Base-by-base conservation (phyloP, 352 stramenopile genomes). In the Hyaloperonospora brassicae region DNA sequence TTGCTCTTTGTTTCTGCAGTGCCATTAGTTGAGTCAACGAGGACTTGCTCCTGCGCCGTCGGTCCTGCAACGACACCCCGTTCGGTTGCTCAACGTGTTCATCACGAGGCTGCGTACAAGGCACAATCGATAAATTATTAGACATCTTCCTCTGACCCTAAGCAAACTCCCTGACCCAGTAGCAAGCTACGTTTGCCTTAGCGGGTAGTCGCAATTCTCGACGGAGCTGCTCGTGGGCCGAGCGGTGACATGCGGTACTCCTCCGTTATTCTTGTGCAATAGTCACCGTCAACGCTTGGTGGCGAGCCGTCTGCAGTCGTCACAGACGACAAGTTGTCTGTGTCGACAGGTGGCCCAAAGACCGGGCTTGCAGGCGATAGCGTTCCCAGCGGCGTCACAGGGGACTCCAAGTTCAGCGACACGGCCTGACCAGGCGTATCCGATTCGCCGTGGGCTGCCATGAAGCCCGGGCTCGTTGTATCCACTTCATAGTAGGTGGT, bases 401-500 rank as follows among this genome's bases (percentile, higher is more conserved):
- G 76, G 5, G 78, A 89, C 44, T 79, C 60, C 43, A 86, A 53
- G 43, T 72, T 84, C 40, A 70, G 54, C 5, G 59, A 48, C 62
- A 80, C 70, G 25, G 74, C 57, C 61, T 89, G 79, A 1, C 79
- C 79, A 9, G 79, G 79, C 5, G 79, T 89, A 36, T 89, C 78
- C 22, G 76, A 86, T 11, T 62, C 60, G 8, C 69, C 71, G 38
- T 80, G 72, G 12, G 66, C 53, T 23, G 66, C 53, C 23, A 79
- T 31, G 48, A 87, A 80, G n/a, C 79, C 77, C 5, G 79, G 79
- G 44, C 77, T 90, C 56, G 79, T 69, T 14, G 82, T 89, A 56
- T 89, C 72, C 42, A 92, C 75, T 55, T 88, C 82, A 60, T 89
- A 89, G 66, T 92, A 92, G 10, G 71, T 77, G n/a, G 76, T 78